Conservation (phyloP, 176 grass and related monocot species). For the Microstegium vimineum region DNA sequence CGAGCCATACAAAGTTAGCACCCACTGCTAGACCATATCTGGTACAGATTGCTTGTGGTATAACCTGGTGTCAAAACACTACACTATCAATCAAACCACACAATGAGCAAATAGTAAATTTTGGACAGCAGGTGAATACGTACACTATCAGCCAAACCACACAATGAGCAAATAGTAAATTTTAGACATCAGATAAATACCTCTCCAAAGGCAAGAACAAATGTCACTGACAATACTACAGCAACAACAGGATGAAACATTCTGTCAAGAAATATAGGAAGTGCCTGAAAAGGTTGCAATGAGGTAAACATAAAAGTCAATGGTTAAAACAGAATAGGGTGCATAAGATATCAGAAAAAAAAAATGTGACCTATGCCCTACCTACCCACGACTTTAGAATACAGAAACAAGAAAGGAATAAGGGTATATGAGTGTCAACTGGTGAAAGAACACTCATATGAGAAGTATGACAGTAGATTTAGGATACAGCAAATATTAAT, state of each 20-base stretch:
- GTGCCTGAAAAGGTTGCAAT: conserved; percentile 61
- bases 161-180: background rate
- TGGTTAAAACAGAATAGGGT: conserved; percentile 1
- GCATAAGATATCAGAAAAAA: conserved; percentile 1
- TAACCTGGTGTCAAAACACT: conserved; percentile 60
- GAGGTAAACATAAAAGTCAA: conserved; percentile 1
- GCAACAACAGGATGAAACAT: conserved; percentile 98
- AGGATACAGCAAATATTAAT: background rate
- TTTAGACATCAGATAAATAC: conserved; percentile 29
- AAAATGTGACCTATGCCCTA: conserved; percentile 1
- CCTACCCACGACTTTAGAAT: background rate
- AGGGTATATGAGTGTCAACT: conserved; percentile 8
- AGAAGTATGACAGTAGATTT: background rate
- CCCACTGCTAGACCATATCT: conserved; percentile 96
- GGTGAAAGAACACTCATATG: background rate
- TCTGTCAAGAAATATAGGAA: conserved; percentile 94
- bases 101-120: background rate
- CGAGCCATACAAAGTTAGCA: conserved; percentile 97
- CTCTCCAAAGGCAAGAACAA: conserved; percentile 98
- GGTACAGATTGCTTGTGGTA: conserved; percentile 99
- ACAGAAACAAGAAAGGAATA: conserved; percentile 14
- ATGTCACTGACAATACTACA: conserved; percentile 95
- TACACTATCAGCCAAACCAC: conserved; percentile 32
- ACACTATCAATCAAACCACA: conserved; percentile 19
- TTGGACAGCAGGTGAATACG: conserved; percentile 33